Evolutionary conservation across 257 asterid genomes (phyloP), one percentile per base, ranked within the genome.

Genomic region (Ballota nigra): DNA sequence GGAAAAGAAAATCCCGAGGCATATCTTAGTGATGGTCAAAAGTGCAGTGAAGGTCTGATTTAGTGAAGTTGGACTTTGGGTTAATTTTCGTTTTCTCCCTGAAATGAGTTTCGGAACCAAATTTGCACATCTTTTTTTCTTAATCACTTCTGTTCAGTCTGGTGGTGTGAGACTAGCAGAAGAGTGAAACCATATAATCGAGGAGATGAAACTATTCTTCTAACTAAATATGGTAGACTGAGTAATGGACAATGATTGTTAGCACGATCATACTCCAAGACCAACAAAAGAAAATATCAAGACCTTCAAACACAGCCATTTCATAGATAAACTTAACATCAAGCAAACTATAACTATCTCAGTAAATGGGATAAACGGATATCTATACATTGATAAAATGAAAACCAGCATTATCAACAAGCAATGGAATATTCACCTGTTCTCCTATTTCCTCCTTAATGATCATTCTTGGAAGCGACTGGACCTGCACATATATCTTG

Each of bases 381-480:
- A 26, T 20, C 15, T 18, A 38, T 60, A 52, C 63, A 59, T 16
- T 11, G 62, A n/a, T 55, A 24, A 6, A 69, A 58, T 7, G 69
- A 40, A 34, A 71, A 29, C 67, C n/a, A 70, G 55, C 56, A 53
- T 29, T 18, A 66, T 72, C 40, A 69, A 62, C 66, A 78, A 31
- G 71, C 60, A 23, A 65, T 60, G 74, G 56, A 63, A 66, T 22
- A 66, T 66, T 81, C 49, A 86, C 98, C 95, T 91, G 97, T 85
- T 89, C 84, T 68, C 99, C 99, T 36, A 94, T 89, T 75, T 89
- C 97, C 75, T 94, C 98, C 82, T 77, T 89, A 53, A 89, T 91
- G 71, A 91, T 91, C 97, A 94, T 94, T 84, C 99, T 91, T 34
- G 98, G 99, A 77, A 91, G 99, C 9, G 99, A 94, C 73, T 94